These are phyloP conservation scores for Colletotrichum noveboracense DNA, from an alignment of 2,329 filamentous ascomycete species.

Conservation along the genomic window DNA sequence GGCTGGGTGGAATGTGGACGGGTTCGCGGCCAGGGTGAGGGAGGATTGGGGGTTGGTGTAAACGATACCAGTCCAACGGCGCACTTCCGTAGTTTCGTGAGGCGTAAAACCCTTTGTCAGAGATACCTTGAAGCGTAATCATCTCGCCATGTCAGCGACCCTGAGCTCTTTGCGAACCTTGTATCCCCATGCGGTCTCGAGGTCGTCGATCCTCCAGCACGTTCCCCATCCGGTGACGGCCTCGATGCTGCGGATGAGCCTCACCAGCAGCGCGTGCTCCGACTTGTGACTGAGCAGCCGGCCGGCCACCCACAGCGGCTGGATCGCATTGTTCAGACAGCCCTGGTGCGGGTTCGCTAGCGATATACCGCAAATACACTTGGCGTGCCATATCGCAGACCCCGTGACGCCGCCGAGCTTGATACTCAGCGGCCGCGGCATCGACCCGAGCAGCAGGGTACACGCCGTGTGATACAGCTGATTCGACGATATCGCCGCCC, in stretches of 20 bases:
- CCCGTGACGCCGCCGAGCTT: slow-evolving; percentile 28
- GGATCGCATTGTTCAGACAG: slow-evolving; percentile 62
- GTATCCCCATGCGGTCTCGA: slow-evolving; percentile 48
- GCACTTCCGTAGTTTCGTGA: background rate
- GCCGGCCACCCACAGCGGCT: slow-evolving; percentile 62
- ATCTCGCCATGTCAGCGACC: background rate
- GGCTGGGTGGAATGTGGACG: slow-evolving; percentile 45
- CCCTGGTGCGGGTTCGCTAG: slow-evolving; percentile 60
- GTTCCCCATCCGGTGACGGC: slow-evolving; percentile 58
- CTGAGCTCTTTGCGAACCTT: slow-evolving; percentile 28
- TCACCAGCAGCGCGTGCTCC: slow-evolving; percentile 43
- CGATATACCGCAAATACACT: slow-evolving; percentile 61
- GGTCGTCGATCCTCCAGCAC: slow-evolving; percentile 56
- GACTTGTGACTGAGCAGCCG: slow-evolving; percentile 55
- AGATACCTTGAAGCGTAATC: background rate
- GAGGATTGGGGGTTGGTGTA: slow-evolving; percentile 28
- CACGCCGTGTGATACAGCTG: slow-evolving; percentile 63
- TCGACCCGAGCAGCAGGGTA: slow-evolving; percentile 53
- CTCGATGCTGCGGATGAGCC: slow-evolving; percentile 55
- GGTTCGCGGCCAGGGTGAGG: slow-evolving; percentile 27
- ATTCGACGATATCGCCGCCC: slow-evolving; percentile 61
- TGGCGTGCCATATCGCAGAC: slow-evolving; percentile 60
- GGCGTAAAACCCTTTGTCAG: background rate
- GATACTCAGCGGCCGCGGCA: slow-evolving; percentile 33
- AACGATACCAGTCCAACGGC: background rate